Conservation (phyloP, 768 basidiomycete genomes). For the Serpula lacrymans region DNA sequence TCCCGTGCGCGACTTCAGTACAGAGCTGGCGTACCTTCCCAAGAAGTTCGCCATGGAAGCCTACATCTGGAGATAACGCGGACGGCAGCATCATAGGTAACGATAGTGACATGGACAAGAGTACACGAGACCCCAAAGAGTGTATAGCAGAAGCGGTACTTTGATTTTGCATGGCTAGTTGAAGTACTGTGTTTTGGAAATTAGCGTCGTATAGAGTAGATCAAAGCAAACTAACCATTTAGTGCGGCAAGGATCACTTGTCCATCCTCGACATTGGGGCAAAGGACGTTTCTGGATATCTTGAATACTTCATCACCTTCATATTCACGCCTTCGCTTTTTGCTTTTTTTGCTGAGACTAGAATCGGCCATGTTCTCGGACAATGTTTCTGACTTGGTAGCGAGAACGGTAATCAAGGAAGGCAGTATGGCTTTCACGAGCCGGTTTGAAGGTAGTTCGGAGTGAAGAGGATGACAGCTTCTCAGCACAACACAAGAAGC, state of each 20-base stretch:
- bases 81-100: conserved; percentile 55
- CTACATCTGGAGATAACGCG: conserved; percentile 49
- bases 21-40: conserved; percentile 45
- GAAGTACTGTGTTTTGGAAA: conserved; percentile 44
- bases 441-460: conserved; percentile 47
- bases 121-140: conserved; percentile 56
- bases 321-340: conserved; percentile 66
- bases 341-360: conserved; percentile 48
- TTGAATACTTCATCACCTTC: conserved; percentile 76
- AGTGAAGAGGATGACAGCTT: conserved; percentile 43
- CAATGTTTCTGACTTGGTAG: conserved; percentile 32
- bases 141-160: conserved; percentile 50
- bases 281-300: conserved; percentile 42
- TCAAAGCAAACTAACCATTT: conserved; percentile 44
- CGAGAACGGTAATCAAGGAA: conserved; percentile 45
- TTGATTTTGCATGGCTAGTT: conserved; percentile 44
- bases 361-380: conserved; percentile 15
- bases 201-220: conserved; percentile 3
- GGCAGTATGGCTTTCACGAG: conserved; percentile 53
- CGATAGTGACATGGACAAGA: conserved; percentile 54
- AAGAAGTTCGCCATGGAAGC: conserved; percentile 44
- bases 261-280: conserved; percentile 47
- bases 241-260: conserved; percentile 51
- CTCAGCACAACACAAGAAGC: conserved; percentile 42
- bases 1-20: conserved; percentile 49